phyloP scores from a whole-genome alignment of 176 grass and related monocot species.

The Aegilops sharonensis region DNA sequence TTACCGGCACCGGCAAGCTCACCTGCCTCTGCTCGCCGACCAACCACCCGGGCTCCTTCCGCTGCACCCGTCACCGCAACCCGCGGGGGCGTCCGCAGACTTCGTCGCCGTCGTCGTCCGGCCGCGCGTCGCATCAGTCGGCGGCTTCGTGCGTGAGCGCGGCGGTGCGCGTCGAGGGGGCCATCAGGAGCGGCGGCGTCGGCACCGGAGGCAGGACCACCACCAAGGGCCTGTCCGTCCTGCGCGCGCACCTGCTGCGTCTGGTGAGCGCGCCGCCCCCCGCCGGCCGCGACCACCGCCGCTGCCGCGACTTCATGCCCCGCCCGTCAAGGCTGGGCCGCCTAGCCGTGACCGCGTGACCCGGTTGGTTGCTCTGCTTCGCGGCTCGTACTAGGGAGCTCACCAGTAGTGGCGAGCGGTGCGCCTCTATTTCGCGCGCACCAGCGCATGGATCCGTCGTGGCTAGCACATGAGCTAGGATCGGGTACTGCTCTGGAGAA shows the following conservation, averaged over 20 bases:
- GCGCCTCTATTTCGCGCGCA: conserved; percentile 43
- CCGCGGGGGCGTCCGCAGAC: neutral
- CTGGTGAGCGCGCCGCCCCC: conserved; percentile 42
- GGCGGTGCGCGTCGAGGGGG: neutral
- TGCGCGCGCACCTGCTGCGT: conserved; percentile 58
- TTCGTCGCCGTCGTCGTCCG: neutral
- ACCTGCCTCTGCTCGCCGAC: conserved; percentile 79
- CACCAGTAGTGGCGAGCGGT: neutral
- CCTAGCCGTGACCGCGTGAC: conserved; percentile 34
- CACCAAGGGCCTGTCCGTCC: conserved; percentile 43
- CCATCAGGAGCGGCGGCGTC: neutral
- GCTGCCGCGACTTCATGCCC: conserved; percentile 54
- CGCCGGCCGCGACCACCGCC: conserved; percentile 36
- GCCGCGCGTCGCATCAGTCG: neutral
- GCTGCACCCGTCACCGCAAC: conserved; percentile 64
- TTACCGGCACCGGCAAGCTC: neutral
- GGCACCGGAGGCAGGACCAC: neutral
- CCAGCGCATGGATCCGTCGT: neutral
- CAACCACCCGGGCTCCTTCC: conserved; percentile 75
- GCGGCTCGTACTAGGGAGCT: neutral
- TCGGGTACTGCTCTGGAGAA: too few relatives aligned
- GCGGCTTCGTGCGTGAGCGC: neutral
- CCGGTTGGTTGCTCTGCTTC: neutral
- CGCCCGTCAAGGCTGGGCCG: conserved; percentile 56
- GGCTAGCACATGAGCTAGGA: neutral